Percentiles rank a stretch among this genome's conserved stretches.
Evolutionary conservation across 768 basidiomycete species (phyloP).

Genomic region (Boletus sensibilis): DNA sequence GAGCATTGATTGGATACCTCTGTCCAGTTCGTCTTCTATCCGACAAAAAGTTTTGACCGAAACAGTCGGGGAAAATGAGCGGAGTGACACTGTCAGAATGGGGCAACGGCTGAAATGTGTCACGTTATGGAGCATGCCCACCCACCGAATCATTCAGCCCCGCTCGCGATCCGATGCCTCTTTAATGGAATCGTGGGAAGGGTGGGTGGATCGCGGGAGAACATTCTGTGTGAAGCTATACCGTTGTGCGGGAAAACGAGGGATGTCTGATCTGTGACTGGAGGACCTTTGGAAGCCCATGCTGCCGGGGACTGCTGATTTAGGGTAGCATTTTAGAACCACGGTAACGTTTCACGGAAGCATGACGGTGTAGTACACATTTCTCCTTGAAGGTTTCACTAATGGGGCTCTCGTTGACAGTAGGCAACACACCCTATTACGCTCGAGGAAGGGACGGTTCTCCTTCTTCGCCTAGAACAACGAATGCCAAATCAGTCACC

Average conservation of each 20-base stretch:
- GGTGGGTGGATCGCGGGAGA: not conserved
- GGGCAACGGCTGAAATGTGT: not conserved
- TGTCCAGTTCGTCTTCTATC: not conserved
- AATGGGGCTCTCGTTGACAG: not conserved
- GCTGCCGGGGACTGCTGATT: not conserved
- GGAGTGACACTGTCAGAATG: not conserved
- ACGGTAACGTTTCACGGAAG: not conserved
- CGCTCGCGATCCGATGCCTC: conserved; percentile 17
- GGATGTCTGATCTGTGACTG: not conserved
- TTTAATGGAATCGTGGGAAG: not conserved
- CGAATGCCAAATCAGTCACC: not conserved
- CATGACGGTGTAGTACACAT: not conserved
- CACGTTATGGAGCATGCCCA: not conserved
- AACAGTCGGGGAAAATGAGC: conserved; percentile 28
- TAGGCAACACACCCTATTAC: not conserved
- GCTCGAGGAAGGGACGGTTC: not conserved
- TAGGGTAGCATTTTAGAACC: not conserved
- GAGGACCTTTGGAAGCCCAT: not conserved
- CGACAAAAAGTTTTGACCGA: conserved; percentile 6
- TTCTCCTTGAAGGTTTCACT: not conserved
- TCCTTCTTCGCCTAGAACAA: not conserved
- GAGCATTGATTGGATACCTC: conserved; percentile 13
- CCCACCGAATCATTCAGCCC: not conserved
- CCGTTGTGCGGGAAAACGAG: not conserved
- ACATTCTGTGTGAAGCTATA: not conserved